Evolutionary conservation across 148 eudicot species (phyloP), one percentile per base, ranked within the genome.

Genomic region (Gaultheria prostrata): DNA sequence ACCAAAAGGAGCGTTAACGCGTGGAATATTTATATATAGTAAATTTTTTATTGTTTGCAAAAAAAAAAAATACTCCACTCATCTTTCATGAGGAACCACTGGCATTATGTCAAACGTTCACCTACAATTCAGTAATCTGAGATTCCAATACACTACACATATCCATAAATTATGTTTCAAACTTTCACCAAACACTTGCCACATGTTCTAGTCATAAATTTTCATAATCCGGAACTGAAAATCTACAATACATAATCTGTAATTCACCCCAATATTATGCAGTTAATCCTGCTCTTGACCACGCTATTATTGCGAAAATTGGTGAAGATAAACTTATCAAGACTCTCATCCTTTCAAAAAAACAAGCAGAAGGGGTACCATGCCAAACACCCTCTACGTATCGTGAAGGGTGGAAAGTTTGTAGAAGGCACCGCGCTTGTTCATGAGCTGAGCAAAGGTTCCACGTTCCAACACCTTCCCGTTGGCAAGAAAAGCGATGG

Each of bases 401-500:
- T 86, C 84, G 59, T 94, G 98, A 76, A 93, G 89, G 67, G 77
- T 93, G 67, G 94, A 93, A 78, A 95, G 94, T 82, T 92, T 88
- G 84, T 90, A 95, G 88, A 95, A 94, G 65, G 97, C 97, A 15
- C 98, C 98, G 0, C 89, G 91, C 89, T 85, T 93, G 86, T 84
- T 89, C 87, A 90, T 90, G 33, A 94, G 92, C 81, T 94, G 91
- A 21, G 83, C 65, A 56, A 91, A 93, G 0, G 91, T 88, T 33
- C 98, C 98, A 30, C 78, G 83, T 85, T 95, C 98, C 33, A 91
- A 84, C 77, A 95, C 94, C 82, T 89, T 92, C 78, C 98, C 98
- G 20, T 93, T 95, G 50, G 91, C 88, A 10, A 95, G 84, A 39
- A 91, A 88, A 78, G 97, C 93, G 10, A 95, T 91, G 1, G 89